These are phyloP conservation scores for Mycena belliarum DNA, from an alignment of 768 basidiomycete species.

Conservation along the genomic window DNA sequence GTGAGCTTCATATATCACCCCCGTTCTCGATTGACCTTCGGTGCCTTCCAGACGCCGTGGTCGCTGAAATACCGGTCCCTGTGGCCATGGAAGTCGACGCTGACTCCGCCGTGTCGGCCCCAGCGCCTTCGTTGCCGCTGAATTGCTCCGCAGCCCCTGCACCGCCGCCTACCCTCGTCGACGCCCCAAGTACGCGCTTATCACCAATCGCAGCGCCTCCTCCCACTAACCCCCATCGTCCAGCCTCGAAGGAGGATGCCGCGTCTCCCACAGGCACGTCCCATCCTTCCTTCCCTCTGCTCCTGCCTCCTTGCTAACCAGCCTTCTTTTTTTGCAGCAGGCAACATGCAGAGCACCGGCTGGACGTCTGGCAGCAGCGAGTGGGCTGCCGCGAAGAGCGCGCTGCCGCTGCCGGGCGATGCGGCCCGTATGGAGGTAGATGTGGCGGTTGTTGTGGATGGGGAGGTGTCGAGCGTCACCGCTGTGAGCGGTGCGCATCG, in stretches of 20 bases:
- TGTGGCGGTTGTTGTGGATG: too few species aligned
- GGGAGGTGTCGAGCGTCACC: too few species aligned
- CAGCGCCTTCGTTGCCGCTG: too few species aligned
- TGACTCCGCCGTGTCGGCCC: too few species aligned
- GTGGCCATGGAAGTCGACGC: neutral
- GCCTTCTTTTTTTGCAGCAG: too few species aligned
- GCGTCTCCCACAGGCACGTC: neutral
- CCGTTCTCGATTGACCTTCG: neutral
- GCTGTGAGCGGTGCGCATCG: too few species aligned
- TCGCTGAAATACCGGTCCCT: neutral
- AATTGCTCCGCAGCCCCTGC: too few species aligned
- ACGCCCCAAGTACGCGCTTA: neutral
- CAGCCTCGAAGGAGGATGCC: too few species aligned
- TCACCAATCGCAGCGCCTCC: neutral
- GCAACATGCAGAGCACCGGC: neutral
- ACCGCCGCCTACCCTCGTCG: neutral
- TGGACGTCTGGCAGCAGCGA: slow-evolving; percentile 1
- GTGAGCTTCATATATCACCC: neutral
- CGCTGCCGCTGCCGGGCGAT: neutral
- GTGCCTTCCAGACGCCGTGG: neutral
- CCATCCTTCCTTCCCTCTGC: neutral
- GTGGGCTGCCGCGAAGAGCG: neutral
- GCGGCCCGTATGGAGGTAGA: too few species aligned
- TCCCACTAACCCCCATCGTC: too few species aligned
- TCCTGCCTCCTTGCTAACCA: too few species aligned